Percentiles rank a stretch among this genome's conserved stretches.
Conservation (phyloP, 106 monocot genomes). For the Allium cepa region DNA sequence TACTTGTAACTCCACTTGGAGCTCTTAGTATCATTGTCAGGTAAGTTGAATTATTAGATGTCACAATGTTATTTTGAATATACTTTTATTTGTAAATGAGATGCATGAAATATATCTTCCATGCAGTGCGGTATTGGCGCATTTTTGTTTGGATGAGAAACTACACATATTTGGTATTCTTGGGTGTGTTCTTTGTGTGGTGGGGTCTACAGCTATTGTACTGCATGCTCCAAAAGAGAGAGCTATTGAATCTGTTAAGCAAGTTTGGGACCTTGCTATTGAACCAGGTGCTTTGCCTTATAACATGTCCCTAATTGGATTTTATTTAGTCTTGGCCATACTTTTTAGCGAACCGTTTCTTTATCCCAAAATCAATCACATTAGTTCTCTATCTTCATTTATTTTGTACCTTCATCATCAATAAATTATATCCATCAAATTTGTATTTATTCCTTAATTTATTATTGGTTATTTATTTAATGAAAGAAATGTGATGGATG, state of each 20-base stretch:
- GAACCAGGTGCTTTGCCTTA: constrained; percentile 20
- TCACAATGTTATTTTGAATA: background rate
- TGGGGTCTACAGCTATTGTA: constrained; percentile 27
- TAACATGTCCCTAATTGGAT: background rate
- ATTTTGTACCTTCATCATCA: background rate
- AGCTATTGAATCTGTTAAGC: constrained; percentile 24
- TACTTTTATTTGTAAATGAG: too few relatives aligned
- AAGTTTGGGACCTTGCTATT: constrained; percentile 22
- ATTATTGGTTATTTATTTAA: too few relatives aligned
- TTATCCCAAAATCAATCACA: too few relatives aligned
- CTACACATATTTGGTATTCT: constrained; percentile 21
- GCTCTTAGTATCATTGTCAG: constrained; percentile 36
- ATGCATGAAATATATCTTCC: constrained; percentile 4
- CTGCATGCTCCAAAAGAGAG: constrained; percentile 32
- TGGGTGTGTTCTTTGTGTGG: constrained; percentile 25
- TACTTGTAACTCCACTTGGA: constrained; percentile 31
- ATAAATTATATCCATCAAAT: background rate
- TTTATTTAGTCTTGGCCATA: too few relatives aligned
- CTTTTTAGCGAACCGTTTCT: too few relatives aligned
- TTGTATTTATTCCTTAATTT: too few relatives aligned
- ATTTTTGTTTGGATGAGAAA: constrained; percentile 28
- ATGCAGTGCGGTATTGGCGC: constrained; percentile 31
- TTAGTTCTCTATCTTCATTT: background rate
- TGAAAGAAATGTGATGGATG: too few relatives aligned
- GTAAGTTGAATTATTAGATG: constrained; percentile 3